Evolutionary conservation across 495 filamentous ascomycete genomes (phyloP), one percentile per base, ranked within the genome.

Genomic region (Xylaria acuta): DNA sequence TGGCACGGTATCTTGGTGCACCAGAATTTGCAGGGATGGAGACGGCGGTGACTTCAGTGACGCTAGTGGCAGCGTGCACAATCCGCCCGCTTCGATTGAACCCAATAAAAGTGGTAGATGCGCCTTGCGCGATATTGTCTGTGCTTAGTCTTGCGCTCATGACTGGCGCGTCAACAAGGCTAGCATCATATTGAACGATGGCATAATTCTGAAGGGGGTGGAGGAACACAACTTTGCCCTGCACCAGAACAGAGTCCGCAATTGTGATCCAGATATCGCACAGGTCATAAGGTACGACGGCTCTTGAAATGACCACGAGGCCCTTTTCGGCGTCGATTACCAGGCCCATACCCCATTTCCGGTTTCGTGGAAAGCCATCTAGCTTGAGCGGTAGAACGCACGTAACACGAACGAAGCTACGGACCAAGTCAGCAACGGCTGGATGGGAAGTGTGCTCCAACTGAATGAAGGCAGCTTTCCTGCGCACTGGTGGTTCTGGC

Each of bases 181-280:
- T 90, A 2, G 97, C 92, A 80, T 99, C 96, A 78, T 98, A 99
- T 81, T 97, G 92, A 69, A 99, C 88, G 75, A 99, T 92, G 72
- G 91, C 92, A 82, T 98, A 99, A 80, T 99, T 99, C 78, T 98
- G 97, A 40, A 98, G 85, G n/a, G 96, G 96, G 80, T 99, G 96
- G 84, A 99, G 87, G 85, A 99, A 99, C 27, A 97, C 86, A 20
- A 99, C 92, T 80, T 97, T 97, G 71, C 92, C 96, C 69, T 92
- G 91, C 20, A 98, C 92, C 67, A 98, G 93, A 75, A 98, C 92
- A 18, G 94, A 97, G 76, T 99, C 97, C 20, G 96, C 96, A 67
- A 99, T 93, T 8, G 94, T 97, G 78, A 98, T 87, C 69, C 90
- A 92, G 75, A 99, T 95, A 80, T 99, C 96, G 80, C 95, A 98